Base-by-base conservation (phyloP, 768 basidiomycete species). In the Suillus hirtellus region DNA sequence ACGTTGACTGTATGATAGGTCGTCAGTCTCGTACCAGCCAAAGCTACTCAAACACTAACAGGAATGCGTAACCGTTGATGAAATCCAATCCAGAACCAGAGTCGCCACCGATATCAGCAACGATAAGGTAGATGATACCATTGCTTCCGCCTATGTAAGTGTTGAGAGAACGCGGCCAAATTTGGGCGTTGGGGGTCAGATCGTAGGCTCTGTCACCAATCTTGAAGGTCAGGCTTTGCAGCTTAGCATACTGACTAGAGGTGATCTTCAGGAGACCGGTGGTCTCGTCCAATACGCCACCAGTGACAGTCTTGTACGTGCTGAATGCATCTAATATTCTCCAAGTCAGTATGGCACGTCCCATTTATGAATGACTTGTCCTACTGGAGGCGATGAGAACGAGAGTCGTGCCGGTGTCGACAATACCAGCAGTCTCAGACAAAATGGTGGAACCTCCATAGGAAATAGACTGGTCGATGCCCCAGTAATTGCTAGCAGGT, bases 141-240 rank as follows among this genome's bases (percentile, higher is more conserved):
- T 69, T 24, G 21, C 9, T 63, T 4, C 75, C 76, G 8, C 75
- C 76, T 35, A 77, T 63, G 21, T 24, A 63, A 14, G 63, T 35
- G 67, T 76, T 75, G 52, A 77, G 67, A 15, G 71, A 70, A 50
- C 72, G 73, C 1, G 76, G 76, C 73, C 75, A 77, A 62, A 75
- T 75, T 59, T 77, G 76, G 5, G 71, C 75, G 42, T 75, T 73
- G 6, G 71, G 65, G 2, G 59, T 62, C 11, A 75, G 65, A 27
- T 55, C 60, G 55, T 76, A 73, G 8, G 60, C 12, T 1, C 47
- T 31, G 4, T 62, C 67, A 31, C 70, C 71, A 50, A 75, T 66
- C 10, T 66, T 63, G 65, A 78, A 76, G 44, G 65, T 63, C 49
- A 78, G 44, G 1, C 60, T 68, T 63, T 72, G 3, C 17, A 77